phyloP scores from a whole-genome alignment of 306 rosid genomes.

The Aeschynomene evenia region DNA sequence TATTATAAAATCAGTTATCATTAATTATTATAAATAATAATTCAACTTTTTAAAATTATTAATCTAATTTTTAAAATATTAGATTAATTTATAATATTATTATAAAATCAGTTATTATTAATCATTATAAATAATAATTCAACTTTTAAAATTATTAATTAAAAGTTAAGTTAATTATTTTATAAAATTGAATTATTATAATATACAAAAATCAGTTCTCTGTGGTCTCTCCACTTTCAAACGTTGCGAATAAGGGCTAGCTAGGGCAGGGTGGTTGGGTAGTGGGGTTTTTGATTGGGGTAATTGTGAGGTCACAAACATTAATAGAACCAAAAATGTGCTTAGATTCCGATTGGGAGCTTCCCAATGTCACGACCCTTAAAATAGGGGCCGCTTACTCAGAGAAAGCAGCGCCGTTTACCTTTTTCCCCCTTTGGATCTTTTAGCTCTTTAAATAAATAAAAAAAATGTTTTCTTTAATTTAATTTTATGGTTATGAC shows the following conservation, averaged over 20 bases:
- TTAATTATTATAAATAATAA: too few relatives aligned
- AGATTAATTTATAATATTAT: too few relatives aligned
- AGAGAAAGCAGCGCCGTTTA: constrained; percentile 55
- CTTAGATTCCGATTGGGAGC: constrained; percentile 53
- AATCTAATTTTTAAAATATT: too few relatives aligned
- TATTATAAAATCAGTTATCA: too few relatives aligned
- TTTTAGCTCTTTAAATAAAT: constrained; percentile 45
- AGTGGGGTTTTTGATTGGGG: constrained; percentile 23
- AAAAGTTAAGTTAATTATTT: too few relatives aligned
- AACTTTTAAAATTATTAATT: too few relatives aligned
- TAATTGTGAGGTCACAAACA: not conserved
- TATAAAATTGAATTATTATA: too few relatives aligned
- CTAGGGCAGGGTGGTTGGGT: constrained; percentile 25
- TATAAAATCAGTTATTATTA: too few relatives aligned
- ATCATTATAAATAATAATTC: too few relatives aligned
- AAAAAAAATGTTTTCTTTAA: not conserved
- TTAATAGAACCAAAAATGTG: constrained; percentile 53
- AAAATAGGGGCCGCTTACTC: constrained; percentile 46
- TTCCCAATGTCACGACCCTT: constrained; percentile 66
- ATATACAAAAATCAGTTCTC: too few relatives aligned
- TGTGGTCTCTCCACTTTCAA: not conserved
- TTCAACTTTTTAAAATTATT: too few relatives aligned
- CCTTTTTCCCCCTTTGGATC: constrained; percentile 40
- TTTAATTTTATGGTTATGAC: constrained; percentile 24
- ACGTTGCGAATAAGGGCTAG: not conserved